Conservation (phyloP, 108 stramenopile genomes). For the Cyclotella distinguenda region DNA sequence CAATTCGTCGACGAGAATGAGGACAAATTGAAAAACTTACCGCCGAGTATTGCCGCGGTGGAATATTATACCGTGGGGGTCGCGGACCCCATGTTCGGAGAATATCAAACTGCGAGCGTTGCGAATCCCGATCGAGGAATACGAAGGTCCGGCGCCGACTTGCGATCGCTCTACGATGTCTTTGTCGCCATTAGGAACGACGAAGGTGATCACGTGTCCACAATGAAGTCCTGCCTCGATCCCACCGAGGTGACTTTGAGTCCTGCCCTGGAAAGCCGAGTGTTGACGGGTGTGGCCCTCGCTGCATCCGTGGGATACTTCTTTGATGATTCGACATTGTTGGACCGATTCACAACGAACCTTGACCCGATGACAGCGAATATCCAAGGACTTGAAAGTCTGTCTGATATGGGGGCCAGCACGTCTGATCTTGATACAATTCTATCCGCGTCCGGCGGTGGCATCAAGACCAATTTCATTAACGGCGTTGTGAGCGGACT, state of each 20-base stretch:
- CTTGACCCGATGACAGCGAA: constrained; percentile 7
- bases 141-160: constrained; percentile 38
- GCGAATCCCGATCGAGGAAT: constrained; percentile 16
- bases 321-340: constrained; percentile 16
- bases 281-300: constrained; percentile 47
- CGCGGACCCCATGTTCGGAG: constrained; percentile 58
- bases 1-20: constrained; percentile 72
- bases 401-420: constrained; percentile 22
- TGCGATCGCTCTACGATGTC: constrained; percentile 59
- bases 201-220: constrained; percentile 63
- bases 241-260: constrained; percentile 36
- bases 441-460: constrained; percentile 13
- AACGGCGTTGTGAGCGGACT: constrained; percentile 31
- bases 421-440: constrained; percentile 33
- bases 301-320: constrained; percentile 33
- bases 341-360: constrained; percentile 3
- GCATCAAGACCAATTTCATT: constrained; percentile 1
- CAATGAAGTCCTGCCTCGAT: constrained; percentile 52
- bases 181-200: constrained; percentile 57
- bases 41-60: constrained; percentile 58
- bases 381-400: constrained; percentile 18
- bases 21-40: constrained; percentile 53
- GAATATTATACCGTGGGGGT: constrained; percentile 67
- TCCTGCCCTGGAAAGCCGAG: constrained; percentile 43
- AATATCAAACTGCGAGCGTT: constrained; percentile 53